A percentile compares a stretch with the other conserved stretches of the same genome.
Evolutionary conservation across 2,329 filamentous ascomycete genomes (phyloP).

Genomic region (Aspergillus calidoustus): DNA sequence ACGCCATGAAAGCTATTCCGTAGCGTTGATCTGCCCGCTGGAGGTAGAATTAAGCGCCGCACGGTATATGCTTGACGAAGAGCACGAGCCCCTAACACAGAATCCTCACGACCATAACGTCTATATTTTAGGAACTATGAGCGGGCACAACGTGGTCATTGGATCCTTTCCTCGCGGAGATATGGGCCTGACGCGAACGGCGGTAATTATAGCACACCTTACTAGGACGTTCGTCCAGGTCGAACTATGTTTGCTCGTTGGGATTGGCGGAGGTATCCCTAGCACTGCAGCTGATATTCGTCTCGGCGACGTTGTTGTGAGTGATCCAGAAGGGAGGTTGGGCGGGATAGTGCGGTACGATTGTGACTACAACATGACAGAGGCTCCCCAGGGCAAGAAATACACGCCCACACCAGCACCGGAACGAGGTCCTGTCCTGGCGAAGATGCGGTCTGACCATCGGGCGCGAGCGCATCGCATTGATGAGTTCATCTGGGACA

Average conservation of each 20-base stretch:
- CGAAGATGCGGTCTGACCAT: too few relatives aligned
- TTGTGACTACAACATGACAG: not conserved
- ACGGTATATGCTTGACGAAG: slow-evolving; percentile 14
- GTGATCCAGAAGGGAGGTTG: slow-evolving; percentile 15
- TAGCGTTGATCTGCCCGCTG: slow-evolving; percentile 6
- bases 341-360: slow-evolving; percentile 24
- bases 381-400: too few relatives aligned
- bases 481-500: too few relatives aligned
- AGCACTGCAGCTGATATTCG: slow-evolving; percentile 30
- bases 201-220: too few relatives aligned
- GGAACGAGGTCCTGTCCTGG: too few relatives aligned
- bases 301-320: slow-evolving; percentile 37
- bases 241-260: slow-evolving; percentile 46
- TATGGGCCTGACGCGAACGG: too few relatives aligned
- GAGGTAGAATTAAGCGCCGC: not conserved
- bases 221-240: not conserved
- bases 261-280: slow-evolving; percentile 44
- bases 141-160: slow-evolving; percentile 17
- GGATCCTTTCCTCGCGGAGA: too few relatives aligned
- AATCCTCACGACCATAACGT: not conserved
- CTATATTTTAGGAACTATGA: slow-evolving; percentile 10
- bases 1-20: not conserved
- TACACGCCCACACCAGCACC: too few relatives aligned
- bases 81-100: not conserved
- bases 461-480: too few relatives aligned